Conservation (phyloP, 208 protist species). For the Phytomonas serpens region DNA sequence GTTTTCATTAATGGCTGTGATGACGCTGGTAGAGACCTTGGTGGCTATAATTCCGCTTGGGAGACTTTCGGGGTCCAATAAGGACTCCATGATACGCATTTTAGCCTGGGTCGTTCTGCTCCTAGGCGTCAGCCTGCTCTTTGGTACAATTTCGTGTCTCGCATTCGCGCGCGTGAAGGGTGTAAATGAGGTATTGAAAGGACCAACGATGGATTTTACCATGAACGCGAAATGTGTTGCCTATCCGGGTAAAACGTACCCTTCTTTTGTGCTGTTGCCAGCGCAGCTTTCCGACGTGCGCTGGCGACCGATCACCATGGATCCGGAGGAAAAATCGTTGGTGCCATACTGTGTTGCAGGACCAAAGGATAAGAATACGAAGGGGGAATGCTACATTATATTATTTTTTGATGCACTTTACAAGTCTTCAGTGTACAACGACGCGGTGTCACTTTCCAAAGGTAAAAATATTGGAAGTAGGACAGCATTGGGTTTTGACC, state of each 20-base stretch:
- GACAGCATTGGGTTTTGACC: conserved; percentile 53
- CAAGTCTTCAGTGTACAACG: conserved; percentile 47
- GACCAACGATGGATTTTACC: conserved; percentile 42
- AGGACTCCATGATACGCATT: conserved; percentile 59
- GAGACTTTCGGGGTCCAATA: conserved; percentile 22
- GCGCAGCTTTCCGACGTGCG: conserved; percentile 59
- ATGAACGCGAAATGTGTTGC: conserved; percentile 33
- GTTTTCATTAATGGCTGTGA: conserved; percentile 44
- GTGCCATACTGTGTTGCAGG: conserved; percentile 32
- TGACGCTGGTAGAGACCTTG: conserved; percentile 57
- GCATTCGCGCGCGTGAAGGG: conserved; percentile 69
- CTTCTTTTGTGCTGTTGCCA: conserved; percentile 61
- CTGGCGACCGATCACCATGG: conserved; percentile 71
- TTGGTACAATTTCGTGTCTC: conserved; percentile 58
- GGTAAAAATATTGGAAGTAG: conserved; percentile 34
- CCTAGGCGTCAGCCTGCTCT: conserved; percentile 44
- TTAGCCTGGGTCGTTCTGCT: conserved; percentile 70
- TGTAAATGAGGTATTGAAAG: conserved; percentile 34
- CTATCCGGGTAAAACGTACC: conserved; percentile 24
- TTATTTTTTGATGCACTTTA: conserved; percentile 74
- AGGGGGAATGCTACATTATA: conserved; percentile 45
- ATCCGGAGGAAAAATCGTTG: conserved; percentile 21
- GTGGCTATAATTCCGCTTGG: conserved; percentile 68
- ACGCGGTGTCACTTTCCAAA: conserved; percentile 17
- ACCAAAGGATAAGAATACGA: neutral